Base-by-base conservation (phyloP, 2,329 filamentous ascomycete genomes). In the Clonostachys byssicola region DNA sequence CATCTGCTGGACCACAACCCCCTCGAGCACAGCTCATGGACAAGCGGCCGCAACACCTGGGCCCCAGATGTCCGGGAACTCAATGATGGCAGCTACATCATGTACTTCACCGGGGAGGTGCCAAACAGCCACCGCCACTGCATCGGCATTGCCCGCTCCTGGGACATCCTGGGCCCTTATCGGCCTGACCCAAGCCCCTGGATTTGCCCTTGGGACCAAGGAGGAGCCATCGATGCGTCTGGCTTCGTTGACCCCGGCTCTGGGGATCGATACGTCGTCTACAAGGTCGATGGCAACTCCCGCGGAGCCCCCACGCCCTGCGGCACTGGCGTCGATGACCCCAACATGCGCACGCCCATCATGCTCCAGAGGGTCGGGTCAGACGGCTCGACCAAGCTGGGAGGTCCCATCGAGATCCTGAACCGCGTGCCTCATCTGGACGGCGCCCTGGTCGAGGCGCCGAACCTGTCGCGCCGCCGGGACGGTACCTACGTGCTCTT, bases 271-370 rank as follows among this genome's bases (percentile, higher is more conserved):
- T 87, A 84, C 57, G 70, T 87, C 6, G 64, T 78, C 10, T 88
- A 83, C 67, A 88, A 87, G 61, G 68, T 86, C 23, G 83, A 88
- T 60, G 83, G 83, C 36, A 86, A 86, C 62, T 70, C 68, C 48
- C 61, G 76, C 35, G 67, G 67, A 5, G 35, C 12, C 13, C 35
- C 17, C 23, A 43, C 46, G 18, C 34, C 41, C 50, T 76, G 72
- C 50, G 60, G 63, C 40, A 78, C 75, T 51, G 67, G 59, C n/a
- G 61, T 68, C 14, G 59, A 61, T 20, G 42, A 51, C 33, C 71
- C 70, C 10, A 54, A 66, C 12, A 55, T 60, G 12, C 48, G 65
- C 13, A 85, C 81, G 38, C 79, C 81, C 0, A 72, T 85, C 50
- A 72, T 81, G 64, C 65, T 84, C 18, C 80, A 83, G 53, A 62